Evolutionary conservation across 139 green algal genomes (phyloP), one percentile per base, ranked within the genome.

Genomic region (Bryopsis sp.): DNA sequence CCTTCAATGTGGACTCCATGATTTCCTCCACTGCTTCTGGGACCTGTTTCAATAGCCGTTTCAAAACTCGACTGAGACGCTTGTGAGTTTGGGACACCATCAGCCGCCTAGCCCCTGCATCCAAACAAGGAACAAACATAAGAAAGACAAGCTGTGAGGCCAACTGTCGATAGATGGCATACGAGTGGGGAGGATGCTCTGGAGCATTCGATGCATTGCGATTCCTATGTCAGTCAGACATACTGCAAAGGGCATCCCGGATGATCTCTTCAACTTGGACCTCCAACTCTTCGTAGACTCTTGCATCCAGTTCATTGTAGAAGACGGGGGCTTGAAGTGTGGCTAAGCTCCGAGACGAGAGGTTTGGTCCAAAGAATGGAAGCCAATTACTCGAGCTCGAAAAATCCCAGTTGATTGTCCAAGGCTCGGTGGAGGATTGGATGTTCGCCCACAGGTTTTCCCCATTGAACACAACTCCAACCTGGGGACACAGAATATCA

Each of bases 391-490:
- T n/a, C n/a, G 54, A 34, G 54, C 26, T 19, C 7, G 11, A 35
- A 29, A 88, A 76, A 58, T 81, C 60, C 82, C 82, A 88, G 15
- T 31, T 37, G 68, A 88, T 79, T 35, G 81, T 73, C 76, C 76
- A 88, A 2, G 82, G 82, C 47, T 77, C 73, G 3, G 73, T 67
- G 35, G 37, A 72, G 35, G 46, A 4, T 59, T 88, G 82, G 24
- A 72, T 62, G 76, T 88, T 86, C 48, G 75, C 82, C 82, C 82
- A 88, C 3, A 88, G 77, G 75, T 85, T 85, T 67, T 66, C 64
- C 39, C 65, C 37, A 64, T 80, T 64, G 71, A 83, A 88, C 61
- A 87, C 33, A 34, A 72, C 72, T 28, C 76, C 78, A 28, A 84
- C 76, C 81, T 87, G 62, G 47, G 67, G 31, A 28, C 22, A 68